Percentiles rank a stretch among this genome's conserved stretches.
Conservation (phyloP, 2,329 filamentous ascomycete genomes). For the Ramularia endophylla region DNA sequence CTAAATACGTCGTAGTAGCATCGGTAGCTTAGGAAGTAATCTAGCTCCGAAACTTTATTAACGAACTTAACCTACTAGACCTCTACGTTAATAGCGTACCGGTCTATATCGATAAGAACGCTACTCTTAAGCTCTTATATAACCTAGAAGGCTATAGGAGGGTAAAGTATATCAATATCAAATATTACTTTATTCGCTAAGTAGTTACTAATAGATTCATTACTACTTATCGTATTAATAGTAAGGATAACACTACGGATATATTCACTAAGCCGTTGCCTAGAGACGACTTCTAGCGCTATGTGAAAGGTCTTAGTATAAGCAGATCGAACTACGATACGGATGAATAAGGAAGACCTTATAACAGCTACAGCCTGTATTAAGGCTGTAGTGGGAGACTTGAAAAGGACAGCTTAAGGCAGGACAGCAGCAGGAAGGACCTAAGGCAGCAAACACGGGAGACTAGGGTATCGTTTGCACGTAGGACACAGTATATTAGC, state of each 20-base stretch:
- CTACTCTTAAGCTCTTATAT: constrained; percentile 1
- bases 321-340: neutral
- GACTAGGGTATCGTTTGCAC: neutral
- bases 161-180: constrained; percentile 9
- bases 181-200: constrained; percentile 4
- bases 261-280: constrained; percentile 8
- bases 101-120: constrained; percentile 9
- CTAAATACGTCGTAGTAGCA: constrained; percentile 5
- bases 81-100: constrained; percentile 2
- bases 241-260: constrained; percentile 7
- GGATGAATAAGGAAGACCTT: neutral
- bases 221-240: neutral
- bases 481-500: neutral
- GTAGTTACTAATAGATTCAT: constrained; percentile 1
- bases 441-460: too few relatives aligned
- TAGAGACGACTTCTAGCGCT: constrained; percentile 1
- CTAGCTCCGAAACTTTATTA: constrained; percentile 8
- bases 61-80: constrained; percentile 4
- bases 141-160: constrained; percentile 3
- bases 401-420: neutral
- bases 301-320: constrained; percentile 4
- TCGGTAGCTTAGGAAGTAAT: constrained; percentile 5
- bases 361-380: neutral
- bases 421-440: too few relatives aligned
- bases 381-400: constrained; percentile 3